Evolutionary conservation across 192 early-diverging fungal species (phyloP).

Genomic region (Diversispora eburnea): DNA sequence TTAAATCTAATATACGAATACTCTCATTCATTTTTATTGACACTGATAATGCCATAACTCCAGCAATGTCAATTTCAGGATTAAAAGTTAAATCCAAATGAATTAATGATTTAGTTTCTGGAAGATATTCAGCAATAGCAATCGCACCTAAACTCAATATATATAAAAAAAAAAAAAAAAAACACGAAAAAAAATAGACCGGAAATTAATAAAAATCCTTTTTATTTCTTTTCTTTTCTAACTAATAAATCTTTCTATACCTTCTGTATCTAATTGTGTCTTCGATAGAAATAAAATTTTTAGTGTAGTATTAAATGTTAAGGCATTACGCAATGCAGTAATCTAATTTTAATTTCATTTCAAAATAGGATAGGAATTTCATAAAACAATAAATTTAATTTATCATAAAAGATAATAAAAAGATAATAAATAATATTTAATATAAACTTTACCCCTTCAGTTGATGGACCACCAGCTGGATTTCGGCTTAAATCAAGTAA

Average conservation of each 20-base stretch:
- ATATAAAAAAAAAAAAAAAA: too few species aligned
- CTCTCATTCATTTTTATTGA: conserved; percentile 77
- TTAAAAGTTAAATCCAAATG: conserved; percentile 77
- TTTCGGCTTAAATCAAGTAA: conserved; percentile 44
- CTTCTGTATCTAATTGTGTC: conserved; percentile 64
- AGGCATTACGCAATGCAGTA: conserved; percentile 36
- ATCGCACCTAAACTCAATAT: conserved; percentile 51
- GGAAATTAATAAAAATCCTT: conserved; percentile 10
- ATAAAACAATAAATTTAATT: conserved; percentile 22
- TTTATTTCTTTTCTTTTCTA: neutral
- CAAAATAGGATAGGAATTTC: too few species aligned
- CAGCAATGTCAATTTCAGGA: conserved; percentile 70
- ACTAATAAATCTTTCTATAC: conserved; percentile 14
- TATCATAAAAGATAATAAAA: neutral
- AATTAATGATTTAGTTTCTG: conserved; percentile 64
- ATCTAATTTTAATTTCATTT: conserved; percentile 27
- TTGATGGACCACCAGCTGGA: conserved; percentile 34
- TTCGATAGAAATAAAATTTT: conserved; percentile 60
- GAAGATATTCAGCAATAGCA: conserved; percentile 75
- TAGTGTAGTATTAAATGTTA: conserved; percentile 60
- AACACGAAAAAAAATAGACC: conserved; percentile 19
- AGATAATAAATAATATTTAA: neutral
- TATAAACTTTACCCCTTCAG: conserved; percentile 32
- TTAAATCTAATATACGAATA: conserved; percentile 71
- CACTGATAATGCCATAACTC: conserved; percentile 76